These are phyloP conservation scores for Streptanthus diversifolius DNA, from an alignment of 345 rosid genomes.

Conservation along the genomic window DNA sequence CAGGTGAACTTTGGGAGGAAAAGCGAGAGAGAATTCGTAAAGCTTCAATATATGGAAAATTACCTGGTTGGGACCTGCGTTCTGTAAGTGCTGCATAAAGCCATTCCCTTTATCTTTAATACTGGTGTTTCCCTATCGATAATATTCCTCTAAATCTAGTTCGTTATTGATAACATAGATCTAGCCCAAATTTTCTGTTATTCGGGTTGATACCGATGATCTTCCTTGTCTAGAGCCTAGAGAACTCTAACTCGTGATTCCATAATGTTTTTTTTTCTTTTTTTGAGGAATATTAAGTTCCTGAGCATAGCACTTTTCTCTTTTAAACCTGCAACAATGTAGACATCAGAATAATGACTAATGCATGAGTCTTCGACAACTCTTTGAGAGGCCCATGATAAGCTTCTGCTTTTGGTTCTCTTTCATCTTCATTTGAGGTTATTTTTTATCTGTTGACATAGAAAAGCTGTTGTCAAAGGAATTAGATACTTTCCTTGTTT, in stretches of 20 bases:
- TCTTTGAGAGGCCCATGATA: neutral
- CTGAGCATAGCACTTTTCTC: neutral
- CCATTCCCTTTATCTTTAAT: neutral
- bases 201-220: neutral
- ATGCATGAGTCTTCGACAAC: neutral
- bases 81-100: constrained; percentile 70
- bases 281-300: neutral
- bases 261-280: neutral
- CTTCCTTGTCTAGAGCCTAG: neutral
- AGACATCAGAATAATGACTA: constrained; percentile 3
- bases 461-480: constrained; percentile 1
- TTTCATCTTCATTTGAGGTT: constrained; percentile 3
- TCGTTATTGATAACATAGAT: neutral
- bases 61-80: constrained; percentile 94
- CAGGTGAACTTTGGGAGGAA: constrained; percentile 90
- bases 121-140: neutral
- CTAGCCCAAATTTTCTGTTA: constrained; percentile 2
- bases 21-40: constrained; percentile 89
- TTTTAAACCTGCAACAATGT: constrained; percentile 1
- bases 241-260: constrained; percentile 5
- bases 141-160: neutral
- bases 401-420: constrained; percentile 7
- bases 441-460: neutral
- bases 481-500: constrained; percentile 8
- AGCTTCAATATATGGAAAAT: constrained; percentile 75